A percentile compares a stretch with the other conserved stretches of the same genome.
Evolutionary conservation across 352 stramenopile genomes (phyloP).

Genomic region (Phytophthora hybrid): DNA sequence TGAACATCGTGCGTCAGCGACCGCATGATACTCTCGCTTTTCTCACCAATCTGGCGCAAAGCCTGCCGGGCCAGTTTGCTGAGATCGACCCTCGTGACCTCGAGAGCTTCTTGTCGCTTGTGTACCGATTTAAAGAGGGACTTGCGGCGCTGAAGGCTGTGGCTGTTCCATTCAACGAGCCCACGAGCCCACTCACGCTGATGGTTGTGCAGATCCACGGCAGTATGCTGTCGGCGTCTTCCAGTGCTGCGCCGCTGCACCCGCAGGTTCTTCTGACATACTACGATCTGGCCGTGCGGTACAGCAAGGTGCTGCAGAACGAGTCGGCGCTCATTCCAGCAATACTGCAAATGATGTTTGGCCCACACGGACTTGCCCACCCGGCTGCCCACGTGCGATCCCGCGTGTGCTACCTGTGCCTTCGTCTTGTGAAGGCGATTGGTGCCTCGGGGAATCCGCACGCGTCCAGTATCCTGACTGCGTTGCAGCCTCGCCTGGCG

Average conservation of each 20-base stretch:
- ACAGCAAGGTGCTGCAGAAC: conserved; percentile 76
- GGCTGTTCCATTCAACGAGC: conserved; percentile 65
- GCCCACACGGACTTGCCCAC: conserved; percentile 74
- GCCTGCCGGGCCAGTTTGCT: conserved; percentile 58
- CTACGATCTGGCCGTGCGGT: conserved; percentile 85
- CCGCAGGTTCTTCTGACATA: conserved; percentile 78
- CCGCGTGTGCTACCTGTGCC: conserved; percentile 83
- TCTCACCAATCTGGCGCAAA: conserved; percentile 68
- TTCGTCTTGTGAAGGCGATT: no score
- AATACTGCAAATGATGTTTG: conserved; percentile 88
- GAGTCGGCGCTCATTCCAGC: conserved; percentile 69
- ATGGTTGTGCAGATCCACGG: conserved; percentile 79
- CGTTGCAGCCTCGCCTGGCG: no score
- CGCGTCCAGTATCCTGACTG: no score
- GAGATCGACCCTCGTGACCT: conserved; percentile 67
- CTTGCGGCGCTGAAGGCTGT: conserved; percentile 67
- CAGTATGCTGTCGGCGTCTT: conserved; percentile 42
- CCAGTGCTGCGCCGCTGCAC: conserved; percentile 39
- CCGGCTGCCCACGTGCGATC: conserved; percentile 67
- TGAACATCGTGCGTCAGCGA: conserved; percentile 84
- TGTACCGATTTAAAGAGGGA: conserved; percentile 89
- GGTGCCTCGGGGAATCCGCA: no score
- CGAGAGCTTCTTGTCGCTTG: conserved; percentile 83
- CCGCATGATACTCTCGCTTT: conserved; percentile 76
- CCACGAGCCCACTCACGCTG: conserved; percentile 66